Evolutionary conservation across 2,329 filamentous ascomycete species (phyloP).

Genomic region (Phyllosticta citribraziliensis): DNA sequence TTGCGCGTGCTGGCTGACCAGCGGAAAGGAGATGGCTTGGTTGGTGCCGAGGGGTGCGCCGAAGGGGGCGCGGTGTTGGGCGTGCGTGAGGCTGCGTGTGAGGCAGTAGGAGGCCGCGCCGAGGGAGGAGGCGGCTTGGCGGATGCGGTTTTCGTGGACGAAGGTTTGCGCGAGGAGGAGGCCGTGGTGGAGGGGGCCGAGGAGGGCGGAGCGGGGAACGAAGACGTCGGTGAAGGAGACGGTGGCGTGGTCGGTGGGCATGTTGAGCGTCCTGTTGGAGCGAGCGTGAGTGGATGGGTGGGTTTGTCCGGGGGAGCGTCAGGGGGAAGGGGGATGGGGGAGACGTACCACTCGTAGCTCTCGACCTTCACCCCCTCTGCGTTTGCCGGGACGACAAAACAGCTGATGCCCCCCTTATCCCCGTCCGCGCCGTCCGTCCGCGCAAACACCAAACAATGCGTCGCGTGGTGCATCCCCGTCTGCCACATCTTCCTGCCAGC

Average conservation of each 20-base stretch:
- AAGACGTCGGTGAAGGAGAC: constrained; percentile 48
- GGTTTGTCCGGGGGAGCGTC: neutral
- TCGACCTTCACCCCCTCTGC: constrained; percentile 45
- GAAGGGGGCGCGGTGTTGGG: constrained; percentile 45
- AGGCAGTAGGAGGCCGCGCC: constrained; percentile 53
- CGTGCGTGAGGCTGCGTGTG: constrained; percentile 47
- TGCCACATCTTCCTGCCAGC: constrained; percentile 57
- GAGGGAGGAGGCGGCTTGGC: constrained; percentile 52
- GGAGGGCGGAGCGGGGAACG: constrained; percentile 43
- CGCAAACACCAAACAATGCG: constrained; percentile 53
- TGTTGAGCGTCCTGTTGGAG: constrained; percentile 46
- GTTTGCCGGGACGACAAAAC: constrained; percentile 48
- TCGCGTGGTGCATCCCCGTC: constrained; percentile 52
- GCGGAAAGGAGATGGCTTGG: constrained; percentile 54
- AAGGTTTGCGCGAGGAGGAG: constrained; percentile 53
- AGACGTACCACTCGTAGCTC: constrained; percentile 45
- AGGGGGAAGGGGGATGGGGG: neutral
- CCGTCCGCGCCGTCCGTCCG: constrained; percentile 46
- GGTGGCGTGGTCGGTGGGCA: constrained; percentile 57
- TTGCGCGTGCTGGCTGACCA: constrained; percentile 54
- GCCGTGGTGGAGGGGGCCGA: constrained; percentile 45
- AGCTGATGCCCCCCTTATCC: constrained; percentile 47
- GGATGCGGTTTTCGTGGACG: constrained; percentile 55
- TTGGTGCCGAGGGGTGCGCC: constrained; percentile 48
- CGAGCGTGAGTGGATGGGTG: neutral